These are phyloP conservation scores for Monosporascus cannonballus DNA, from an alignment of 2,329 filamentous ascomycete species.

Conservation along the genomic window DNA sequence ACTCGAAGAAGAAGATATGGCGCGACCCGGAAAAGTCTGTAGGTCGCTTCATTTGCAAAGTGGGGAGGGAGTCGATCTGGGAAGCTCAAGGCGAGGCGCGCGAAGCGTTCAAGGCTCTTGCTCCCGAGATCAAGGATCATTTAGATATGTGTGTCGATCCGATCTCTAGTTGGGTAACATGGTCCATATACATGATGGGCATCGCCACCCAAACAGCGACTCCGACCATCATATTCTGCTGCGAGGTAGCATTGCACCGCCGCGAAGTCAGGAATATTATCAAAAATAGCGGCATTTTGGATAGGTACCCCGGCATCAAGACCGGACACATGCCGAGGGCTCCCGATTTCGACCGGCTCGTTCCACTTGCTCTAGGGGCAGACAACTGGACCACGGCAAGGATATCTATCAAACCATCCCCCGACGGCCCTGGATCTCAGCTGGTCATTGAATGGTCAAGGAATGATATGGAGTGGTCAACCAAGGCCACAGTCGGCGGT, in stretches of 20 bases:
- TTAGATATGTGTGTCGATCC: background rate
- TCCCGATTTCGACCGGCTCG: background rate
- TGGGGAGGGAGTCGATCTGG: background rate
- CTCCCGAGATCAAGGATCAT: background rate
- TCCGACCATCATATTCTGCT: conserved; percentile 1
- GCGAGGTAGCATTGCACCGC: background rate
- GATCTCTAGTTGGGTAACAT: background rate
- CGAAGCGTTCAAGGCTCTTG: background rate
- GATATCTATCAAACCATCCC: background rate
- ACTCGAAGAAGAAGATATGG: background rate
- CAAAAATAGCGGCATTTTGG: background rate
- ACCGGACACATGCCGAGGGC: background rate
- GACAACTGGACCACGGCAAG: background rate
- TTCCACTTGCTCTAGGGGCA: background rate
- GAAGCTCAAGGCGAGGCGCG: background rate
- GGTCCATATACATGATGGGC: conserved; percentile 2
- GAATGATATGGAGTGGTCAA: background rate
- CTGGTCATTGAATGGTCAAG: background rate
- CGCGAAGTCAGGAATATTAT: background rate
- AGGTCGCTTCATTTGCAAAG: conserved; percentile 1
- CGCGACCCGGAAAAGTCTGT: background rate
- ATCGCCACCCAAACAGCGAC: background rate
- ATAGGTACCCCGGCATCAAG: background rate
- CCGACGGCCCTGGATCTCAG: background rate
- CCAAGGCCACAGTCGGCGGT: background rate